Evolutionary conservation across 805 yeast species (phyloP), one percentile per base, ranked within the genome.

Genomic region (Wickerhamomyces ciferrii): DNA sequence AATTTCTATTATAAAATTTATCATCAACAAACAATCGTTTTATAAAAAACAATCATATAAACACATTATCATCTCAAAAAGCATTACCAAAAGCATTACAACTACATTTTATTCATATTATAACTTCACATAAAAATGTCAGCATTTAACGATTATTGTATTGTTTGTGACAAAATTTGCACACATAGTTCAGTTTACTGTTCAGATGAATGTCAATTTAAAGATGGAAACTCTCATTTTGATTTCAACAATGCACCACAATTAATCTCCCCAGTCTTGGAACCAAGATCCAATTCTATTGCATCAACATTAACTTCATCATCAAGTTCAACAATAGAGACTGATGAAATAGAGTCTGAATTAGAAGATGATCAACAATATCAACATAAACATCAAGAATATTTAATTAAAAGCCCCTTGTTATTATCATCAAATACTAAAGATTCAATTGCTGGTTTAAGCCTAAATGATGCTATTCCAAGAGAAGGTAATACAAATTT

Each of bases 81-180:
- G 31, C 36, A 32, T 17, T n/a, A n/a, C 19, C 7, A 5, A 4
- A n/a, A n/a, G n/a, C 38, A 35, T 35, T 9, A 18, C 11, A 20
- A 20, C 25, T 15, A 18, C 14, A 19, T 17, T 18, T 17, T 15
- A 9, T 6, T 13, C 39, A 37, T 8, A 37, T n/a, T 4, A 14
- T n/a, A 27, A 11, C 4, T 7, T 7, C 35, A n/a, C 21, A 34
- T 13, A 35, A 49, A 17, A 27, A 59, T 58, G 61, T 53, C 66
- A 43, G 72, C 79, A 52, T 63, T 68, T 51, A 75, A 72, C 57
- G 83, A 79, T 59, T 79, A 65, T 62, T 79, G 84, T 67, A 68
- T 76, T 42, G 81, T 75, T 47, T 79, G 84, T 62, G 83, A 78
- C 55, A 74, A 71, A 54, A 68, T 70, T 50, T 75, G 78, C 58